Evolutionary conservation across 345 rosid genomes (phyloP), one percentile per base, ranked within the genome.

Genomic region (Linum tenue): DNA sequence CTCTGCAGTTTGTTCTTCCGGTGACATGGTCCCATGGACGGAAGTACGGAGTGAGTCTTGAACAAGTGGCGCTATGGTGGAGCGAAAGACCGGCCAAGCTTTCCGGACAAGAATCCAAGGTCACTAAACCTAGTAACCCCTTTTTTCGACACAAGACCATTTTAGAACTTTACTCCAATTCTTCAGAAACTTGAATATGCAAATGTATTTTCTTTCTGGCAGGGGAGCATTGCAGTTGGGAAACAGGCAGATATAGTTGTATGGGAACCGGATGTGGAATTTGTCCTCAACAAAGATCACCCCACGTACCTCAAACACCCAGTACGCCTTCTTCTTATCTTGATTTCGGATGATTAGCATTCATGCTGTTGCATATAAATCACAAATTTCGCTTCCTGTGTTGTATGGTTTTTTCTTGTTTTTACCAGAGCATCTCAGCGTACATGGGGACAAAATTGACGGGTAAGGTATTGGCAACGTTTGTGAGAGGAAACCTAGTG

Each of bases 1-100:
- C 96, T 69, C 76, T 94, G 82, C 97, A 92, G 99, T 90, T 86
- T 80, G 84, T 90, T 65, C 96, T 94, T 77, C 99, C 99, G 8
- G 86, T 84, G 62, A 94, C 97, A 36, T 94, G 97, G 99, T 79
- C 97, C 2, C 75, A 75, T 53, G 99, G 99, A 55, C 80, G 59
- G 66, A 83, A 83, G 71, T 81, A 86, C 71, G 96, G 97, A 73
- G 75, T 78, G 60, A 85, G 81, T 39, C 77, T 88, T 57, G 95
- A 88, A 70, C 89, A 88, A 64, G 8, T 94, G 66, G 86, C 86
- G 51, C 68, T 67, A 40, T 90, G 95, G 97, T 94, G 96, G 97
- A 86, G 95, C n/a, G 88, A 85, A 72, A 80, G 80, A 79, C 97
- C 99, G 37, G 95, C 99, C 0, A 84, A 88, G 72, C 86, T 94